Base-by-base conservation (phyloP, 2,329 filamentous ascomycete genomes). In the Sordariomycetes sp. region DNA sequence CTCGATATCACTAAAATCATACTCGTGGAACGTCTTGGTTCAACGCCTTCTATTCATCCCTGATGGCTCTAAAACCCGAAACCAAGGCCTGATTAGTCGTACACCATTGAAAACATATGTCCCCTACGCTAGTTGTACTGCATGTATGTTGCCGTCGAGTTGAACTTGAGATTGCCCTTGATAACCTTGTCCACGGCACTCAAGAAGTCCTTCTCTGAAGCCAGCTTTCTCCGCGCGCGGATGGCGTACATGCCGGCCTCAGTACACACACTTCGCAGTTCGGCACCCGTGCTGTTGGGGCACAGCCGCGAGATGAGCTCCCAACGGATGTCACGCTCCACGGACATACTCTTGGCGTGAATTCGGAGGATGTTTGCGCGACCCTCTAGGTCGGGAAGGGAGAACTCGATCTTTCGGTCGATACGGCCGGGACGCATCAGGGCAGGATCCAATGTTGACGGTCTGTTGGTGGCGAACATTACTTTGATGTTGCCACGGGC, bases 171-270 rank as follows among this genome's bases (percentile, higher is more conserved):
- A 63, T 96, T 95, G 49, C 85, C 88, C 75, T 95, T 94, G 69
- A 96, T 96, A 43, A 98, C 92, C 78, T 98, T 98, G 71, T 98
- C 92, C 41, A 98, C 92, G 3, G 92, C 90, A 38, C 86, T 88
- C 48, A 98, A 66, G 65, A 98, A 98, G 64, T 98, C 92, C 75
- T 98, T 96, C 72, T 98, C 92, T 2, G 88, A 90, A 0, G 92
- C 92, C 12, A 98, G 86, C 83, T 98, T 98, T 65, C 92, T 81
- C 57, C 92, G 70, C 24, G 86, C 86, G 30, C 92, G 79, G 45
- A 98, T 95, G 40, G 92, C 92, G 54, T 94, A 98, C 90, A 98
- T 96, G 46, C 92, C 92, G 2, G 92, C 90, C 63, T 98, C 92
- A 8, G 92, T 98, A 47, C 92, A 94, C 40, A 98, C 92, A 66